Conservation (phyloP, 164 flowering plant species). For the Vitis rupestris region DNA sequence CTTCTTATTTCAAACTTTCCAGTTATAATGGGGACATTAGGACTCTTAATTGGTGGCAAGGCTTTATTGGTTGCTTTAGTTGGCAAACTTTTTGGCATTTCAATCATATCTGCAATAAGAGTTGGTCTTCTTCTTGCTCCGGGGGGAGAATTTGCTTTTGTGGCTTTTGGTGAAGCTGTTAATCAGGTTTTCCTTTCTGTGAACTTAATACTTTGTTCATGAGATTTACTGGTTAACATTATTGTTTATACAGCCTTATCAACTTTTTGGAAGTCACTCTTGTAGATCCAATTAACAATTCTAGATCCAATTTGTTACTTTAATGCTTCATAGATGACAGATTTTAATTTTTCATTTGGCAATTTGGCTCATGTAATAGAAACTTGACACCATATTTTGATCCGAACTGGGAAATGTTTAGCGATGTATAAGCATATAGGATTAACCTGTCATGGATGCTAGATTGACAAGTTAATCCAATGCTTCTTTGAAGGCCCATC, state of each 20-base stretch:
- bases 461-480: too few species aligned
- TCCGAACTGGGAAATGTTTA: not conserved
- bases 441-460: too few species aligned
- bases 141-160: slow-evolving; percentile 99
- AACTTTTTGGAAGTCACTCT: not conserved
- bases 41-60: slow-evolving; percentile 87
- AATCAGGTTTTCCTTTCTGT: slow-evolving; percentile 69
- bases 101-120: slow-evolving; percentile 88
- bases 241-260: not conserved
- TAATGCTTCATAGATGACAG: not conserved
- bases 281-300: not conserved
- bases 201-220: slow-evolving; percentile 1
- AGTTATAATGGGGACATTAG: slow-evolving; percentile 67
- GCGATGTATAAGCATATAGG: too few species aligned
- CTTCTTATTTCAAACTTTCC: slow-evolving; percentile 92
- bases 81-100: slow-evolving; percentile 85
- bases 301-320: not conserved
- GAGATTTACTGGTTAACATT: not conserved
- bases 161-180: slow-evolving; percentile 99
- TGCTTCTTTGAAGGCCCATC: too few species aligned
- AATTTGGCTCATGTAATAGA: not conserved
- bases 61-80: slow-evolving; percentile 72
- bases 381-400: not conserved
- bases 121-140: slow-evolving; percentile 99
- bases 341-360: not conserved